Percentiles rank a stretch among this genome's conserved stretches.
phyloP scores from a whole-genome alignment of 306 rosid genomes.

The Comarum palustre region DNA sequence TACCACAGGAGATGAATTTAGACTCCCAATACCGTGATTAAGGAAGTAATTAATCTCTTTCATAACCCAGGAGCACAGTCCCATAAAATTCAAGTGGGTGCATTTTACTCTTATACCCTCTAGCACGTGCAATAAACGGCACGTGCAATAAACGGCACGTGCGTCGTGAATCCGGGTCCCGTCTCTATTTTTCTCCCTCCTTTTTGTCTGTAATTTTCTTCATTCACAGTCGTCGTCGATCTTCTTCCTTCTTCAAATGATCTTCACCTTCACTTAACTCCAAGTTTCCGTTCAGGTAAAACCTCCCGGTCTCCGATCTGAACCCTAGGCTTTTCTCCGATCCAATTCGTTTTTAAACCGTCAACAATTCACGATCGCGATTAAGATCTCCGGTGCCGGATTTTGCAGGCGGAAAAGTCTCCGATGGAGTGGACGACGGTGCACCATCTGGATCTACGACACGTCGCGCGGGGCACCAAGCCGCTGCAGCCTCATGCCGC shows the following conservation, averaged over 20 bases:
- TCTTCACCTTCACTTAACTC: background rate
- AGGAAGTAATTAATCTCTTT: too few species aligned
- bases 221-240: slow-evolving; percentile 14
- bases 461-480: slow-evolving; percentile 61
- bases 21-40: too few species aligned
- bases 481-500: slow-evolving; percentile 93
- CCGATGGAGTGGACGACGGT: slow-evolving; percentile 95
- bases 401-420: slow-evolving; percentile 23
- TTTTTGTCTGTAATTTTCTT: background rate
- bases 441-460: slow-evolving; percentile 97
- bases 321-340: background rate
- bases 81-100: too few species aligned
- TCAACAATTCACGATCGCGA: background rate
- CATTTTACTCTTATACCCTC: too few species aligned
- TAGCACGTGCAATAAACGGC: too few species aligned
- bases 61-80: too few species aligned
- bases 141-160: too few species aligned
- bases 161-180: background rate
- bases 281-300: background rate
- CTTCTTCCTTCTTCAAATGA: slow-evolving; percentile 19
- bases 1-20: too few species aligned
- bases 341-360: background rate
- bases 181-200: background rate
- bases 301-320: background rate
- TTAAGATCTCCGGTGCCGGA: slow-evolving; percentile 10